These are phyloP conservation scores for Geopyxis carbonaria DNA, from an alignment of 495 filamentous ascomycete species.

Conservation along the genomic window DNA sequence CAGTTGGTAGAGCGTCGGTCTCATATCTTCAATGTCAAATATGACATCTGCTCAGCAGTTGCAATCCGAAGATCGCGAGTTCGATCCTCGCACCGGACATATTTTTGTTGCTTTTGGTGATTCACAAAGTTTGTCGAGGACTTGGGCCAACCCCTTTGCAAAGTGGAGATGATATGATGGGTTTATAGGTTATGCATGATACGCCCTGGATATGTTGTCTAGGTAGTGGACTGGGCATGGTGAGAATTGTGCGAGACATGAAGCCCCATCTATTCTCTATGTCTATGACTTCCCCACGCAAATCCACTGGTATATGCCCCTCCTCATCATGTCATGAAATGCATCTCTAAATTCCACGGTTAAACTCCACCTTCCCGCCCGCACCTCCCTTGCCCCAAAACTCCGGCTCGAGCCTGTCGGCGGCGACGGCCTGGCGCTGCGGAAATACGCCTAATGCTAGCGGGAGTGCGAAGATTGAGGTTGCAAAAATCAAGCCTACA, in stretches of 20 bases:
- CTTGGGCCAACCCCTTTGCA: too few relatives aligned
- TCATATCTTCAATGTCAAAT: constrained; percentile 6
- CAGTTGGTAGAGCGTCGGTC: constrained; percentile 10
- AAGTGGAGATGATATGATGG: too few relatives aligned
- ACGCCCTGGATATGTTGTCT: too few relatives aligned
- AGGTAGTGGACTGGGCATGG: too few relatives aligned
- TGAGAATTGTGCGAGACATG: too few relatives aligned
- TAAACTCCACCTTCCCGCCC: constrained; percentile 68
- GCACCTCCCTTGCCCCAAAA: constrained; percentile 63
- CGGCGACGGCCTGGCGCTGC: constrained; percentile 63
- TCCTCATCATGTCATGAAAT: too few relatives aligned
- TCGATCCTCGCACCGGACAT: constrained; percentile 9
- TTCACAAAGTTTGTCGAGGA: too few relatives aligned
- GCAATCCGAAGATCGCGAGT: constrained; percentile 9
- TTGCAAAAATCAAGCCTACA: constrained; percentile 52
- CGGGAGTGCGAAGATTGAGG: constrained; percentile 67
- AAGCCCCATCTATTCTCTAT: too few relatives aligned
- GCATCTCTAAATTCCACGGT: constrained; percentile 72
- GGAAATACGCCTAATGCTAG: constrained; percentile 83
- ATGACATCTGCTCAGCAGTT: constrained; percentile 6
- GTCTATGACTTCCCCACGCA: too few relatives aligned
- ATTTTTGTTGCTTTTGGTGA: neutral
- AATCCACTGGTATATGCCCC: too few relatives aligned
- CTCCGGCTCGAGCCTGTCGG: constrained; percentile 57
- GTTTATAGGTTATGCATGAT: too few relatives aligned